phyloP scores from a whole-genome alignment of 176 grass and related monocot species.

The Rhynchospora pubera region DNA sequence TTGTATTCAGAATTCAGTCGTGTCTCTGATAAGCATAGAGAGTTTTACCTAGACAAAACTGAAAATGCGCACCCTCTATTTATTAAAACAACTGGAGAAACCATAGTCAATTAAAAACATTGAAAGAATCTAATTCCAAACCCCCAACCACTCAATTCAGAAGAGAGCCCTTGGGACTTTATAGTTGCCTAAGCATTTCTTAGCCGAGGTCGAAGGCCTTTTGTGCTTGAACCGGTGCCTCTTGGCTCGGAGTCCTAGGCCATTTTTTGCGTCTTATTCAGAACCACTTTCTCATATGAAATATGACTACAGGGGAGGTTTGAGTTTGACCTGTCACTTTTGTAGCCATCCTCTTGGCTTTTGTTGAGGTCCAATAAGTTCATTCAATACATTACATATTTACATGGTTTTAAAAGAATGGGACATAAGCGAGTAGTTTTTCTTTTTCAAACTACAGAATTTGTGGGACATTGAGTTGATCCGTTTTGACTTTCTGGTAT shows the following conservation, averaged over 20 bases:
- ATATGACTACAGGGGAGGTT: slow-evolving; percentile 15
- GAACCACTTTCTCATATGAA: not conserved
- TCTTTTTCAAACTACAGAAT: not conserved
- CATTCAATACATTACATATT: not conserved
- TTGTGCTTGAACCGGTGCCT: slow-evolving; percentile 51
- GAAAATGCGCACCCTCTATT: not conserved
- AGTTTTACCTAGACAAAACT: not conserved
- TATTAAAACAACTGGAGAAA: not conserved
- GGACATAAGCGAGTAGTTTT: not conserved
- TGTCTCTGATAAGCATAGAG: no score
- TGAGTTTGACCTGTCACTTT: slow-evolving; percentile 30
- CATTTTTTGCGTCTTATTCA: slow-evolving; percentile 33
- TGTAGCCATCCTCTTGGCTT: slow-evolving; percentile 35
- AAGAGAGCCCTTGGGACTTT: slow-evolving; percentile 16
- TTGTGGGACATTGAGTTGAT: not conserved
- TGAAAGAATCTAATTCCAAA: not conserved
- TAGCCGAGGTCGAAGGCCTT: slow-evolving; percentile 17
- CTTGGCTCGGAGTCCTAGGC: slow-evolving; percentile 38
- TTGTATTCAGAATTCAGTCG: no score
- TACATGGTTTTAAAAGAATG: not conserved
- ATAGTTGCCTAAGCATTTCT: not conserved
- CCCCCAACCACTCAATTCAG: slow-evolving; percentile 22
- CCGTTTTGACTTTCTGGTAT: not conserved
- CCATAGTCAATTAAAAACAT: not conserved
- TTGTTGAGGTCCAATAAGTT: not conserved